Conservation (phyloP, 2,329 filamentous ascomycete species). For the Alternaria tenuissima region DNA sequence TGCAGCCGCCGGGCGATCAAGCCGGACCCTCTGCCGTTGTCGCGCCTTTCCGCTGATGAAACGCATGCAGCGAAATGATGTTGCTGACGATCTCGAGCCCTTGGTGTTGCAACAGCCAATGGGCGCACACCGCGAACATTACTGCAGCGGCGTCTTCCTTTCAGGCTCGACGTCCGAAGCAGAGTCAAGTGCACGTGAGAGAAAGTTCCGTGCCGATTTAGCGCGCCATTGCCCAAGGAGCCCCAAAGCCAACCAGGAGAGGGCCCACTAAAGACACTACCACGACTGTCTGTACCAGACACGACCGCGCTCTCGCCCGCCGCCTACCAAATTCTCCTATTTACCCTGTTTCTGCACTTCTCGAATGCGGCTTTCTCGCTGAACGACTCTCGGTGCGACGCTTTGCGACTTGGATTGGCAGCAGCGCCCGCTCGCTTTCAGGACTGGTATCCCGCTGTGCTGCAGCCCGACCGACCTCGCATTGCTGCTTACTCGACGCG, state of each 20-base stretch:
- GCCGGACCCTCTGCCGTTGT: conserved; percentile 19
- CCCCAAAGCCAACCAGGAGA: conserved; percentile 16
- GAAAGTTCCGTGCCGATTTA: conserved; percentile 20
- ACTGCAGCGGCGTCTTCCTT: conserved; percentile 28
- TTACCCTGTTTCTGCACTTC: conserved; percentile 6
- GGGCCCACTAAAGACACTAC: conserved; percentile 30
- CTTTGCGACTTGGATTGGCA: conserved; percentile 23
- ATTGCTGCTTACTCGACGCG: conserved; percentile 25
- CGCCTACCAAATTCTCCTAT: conserved; percentile 19
- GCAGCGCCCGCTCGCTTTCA: conserved; percentile 18
- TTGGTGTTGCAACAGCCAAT: conserved; percentile 11
- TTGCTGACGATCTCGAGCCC: neutral
- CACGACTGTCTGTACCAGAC: conserved; percentile 24
- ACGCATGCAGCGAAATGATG: conserved; percentile 15
- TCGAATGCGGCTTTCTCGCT: conserved; percentile 18
- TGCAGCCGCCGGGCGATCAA: conserved; percentile 22
- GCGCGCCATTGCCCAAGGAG: conserved; percentile 19
- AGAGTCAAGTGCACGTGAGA: conserved; percentile 26
- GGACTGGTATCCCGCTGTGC: conserved; percentile 16
- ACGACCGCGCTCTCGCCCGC: conserved; percentile 14
- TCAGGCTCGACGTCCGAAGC: conserved; percentile 10
- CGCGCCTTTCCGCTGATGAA: conserved; percentile 27
- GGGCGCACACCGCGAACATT: conserved; percentile 5
- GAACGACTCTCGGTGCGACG: conserved; percentile 13
- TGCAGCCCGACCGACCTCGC: conserved; percentile 23